Evolutionary conservation across 345 rosid species (phyloP).

Genomic region (Odontarrhena argentea): DNA sequence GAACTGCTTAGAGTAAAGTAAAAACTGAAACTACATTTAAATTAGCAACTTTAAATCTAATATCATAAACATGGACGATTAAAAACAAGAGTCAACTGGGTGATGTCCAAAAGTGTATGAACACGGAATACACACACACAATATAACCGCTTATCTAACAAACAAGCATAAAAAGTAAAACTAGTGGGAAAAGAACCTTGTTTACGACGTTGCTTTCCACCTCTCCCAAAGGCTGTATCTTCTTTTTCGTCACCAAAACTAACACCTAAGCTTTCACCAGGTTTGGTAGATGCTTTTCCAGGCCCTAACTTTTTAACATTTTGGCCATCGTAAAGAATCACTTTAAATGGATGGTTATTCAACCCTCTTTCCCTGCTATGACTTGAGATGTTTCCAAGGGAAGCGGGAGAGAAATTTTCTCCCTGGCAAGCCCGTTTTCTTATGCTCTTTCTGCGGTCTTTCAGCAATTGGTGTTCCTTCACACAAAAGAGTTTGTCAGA

Average conservation of each 20-base stretch:
- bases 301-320: constrained; percentile 74
- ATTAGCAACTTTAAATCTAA: constrained; percentile 18
- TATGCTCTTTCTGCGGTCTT: constrained; percentile 86
- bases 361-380: constrained; percentile 66
- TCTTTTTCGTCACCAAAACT: constrained; percentile 62
- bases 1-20: constrained; percentile 45
- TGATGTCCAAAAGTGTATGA: constrained; percentile 1
- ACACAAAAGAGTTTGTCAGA: constrained; percentile 39
- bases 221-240: constrained; percentile 58
- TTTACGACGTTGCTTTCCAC: constrained; percentile 77
- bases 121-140: constrained; percentile 15
- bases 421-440: constrained; percentile 71
- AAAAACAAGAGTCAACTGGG: background rate
- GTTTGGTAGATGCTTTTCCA: constrained; percentile 68
- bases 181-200: constrained; percentile 53
- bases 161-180: constrained; percentile 11
- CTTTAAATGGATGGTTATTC: constrained; percentile 64
- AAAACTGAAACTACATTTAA: constrained; percentile 21
- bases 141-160: constrained; percentile 11
- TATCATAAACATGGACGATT: background rate
- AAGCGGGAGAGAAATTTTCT: constrained; percentile 64
- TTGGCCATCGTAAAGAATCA: constrained; percentile 76
- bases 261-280: constrained; percentile 58
- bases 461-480: constrained; percentile 96
- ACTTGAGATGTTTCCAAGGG: constrained; percentile 58